phyloP scores from a whole-genome alignment of 2,329 filamentous ascomycete species.

The Ampelomyces quisqualis region DNA sequence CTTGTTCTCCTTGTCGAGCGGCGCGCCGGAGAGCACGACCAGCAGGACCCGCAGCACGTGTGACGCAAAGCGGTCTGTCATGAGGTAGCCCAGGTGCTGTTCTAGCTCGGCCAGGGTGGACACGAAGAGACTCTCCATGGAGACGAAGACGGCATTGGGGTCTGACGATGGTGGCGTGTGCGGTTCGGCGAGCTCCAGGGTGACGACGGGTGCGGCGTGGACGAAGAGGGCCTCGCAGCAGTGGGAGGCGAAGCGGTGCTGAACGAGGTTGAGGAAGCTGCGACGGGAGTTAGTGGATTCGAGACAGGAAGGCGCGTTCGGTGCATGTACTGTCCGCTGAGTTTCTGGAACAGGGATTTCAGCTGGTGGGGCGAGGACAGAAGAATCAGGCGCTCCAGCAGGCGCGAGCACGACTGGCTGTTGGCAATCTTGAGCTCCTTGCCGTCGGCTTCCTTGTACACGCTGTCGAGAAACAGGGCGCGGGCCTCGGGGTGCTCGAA shows the following conservation, averaged over 20 bases:
- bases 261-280: conserved; percentile 80
- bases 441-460: conserved; percentile 81
- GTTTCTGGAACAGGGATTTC: conserved; percentile 82
- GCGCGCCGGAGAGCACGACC: conserved; percentile 79
- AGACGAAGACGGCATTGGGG: conserved; percentile 55
- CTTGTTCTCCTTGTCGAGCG: conserved; percentile 69
- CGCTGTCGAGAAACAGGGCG: conserved; percentile 65
- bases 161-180: conserved; percentile 49
- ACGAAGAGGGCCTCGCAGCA: conserved; percentile 94
- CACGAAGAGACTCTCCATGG: conserved; percentile 84
- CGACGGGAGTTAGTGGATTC: conserved; percentile 13
- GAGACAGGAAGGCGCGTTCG: conserved; percentile 1
- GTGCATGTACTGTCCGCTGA: conserved; percentile 67
- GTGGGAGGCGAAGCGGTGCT: conserved; percentile 95
- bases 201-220: conserved; percentile 75
- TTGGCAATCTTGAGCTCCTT: conserved; percentile 96
- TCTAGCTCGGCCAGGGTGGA: conserved; percentile 85
- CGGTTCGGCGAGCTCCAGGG: conserved; percentile 64
- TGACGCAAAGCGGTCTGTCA: conserved; percentile 87
- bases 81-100: conserved; percentile 74
- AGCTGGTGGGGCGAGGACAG: conserved; percentile 77
- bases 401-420: conserved; percentile 89
- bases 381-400: conserved; percentile 89
- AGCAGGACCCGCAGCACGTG: conserved; percentile 86
- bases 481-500: conserved; percentile 71